Base-by-base conservation (phyloP, 2,329 filamentous ascomycete species). In the Hypoxylon sp. region DNA sequence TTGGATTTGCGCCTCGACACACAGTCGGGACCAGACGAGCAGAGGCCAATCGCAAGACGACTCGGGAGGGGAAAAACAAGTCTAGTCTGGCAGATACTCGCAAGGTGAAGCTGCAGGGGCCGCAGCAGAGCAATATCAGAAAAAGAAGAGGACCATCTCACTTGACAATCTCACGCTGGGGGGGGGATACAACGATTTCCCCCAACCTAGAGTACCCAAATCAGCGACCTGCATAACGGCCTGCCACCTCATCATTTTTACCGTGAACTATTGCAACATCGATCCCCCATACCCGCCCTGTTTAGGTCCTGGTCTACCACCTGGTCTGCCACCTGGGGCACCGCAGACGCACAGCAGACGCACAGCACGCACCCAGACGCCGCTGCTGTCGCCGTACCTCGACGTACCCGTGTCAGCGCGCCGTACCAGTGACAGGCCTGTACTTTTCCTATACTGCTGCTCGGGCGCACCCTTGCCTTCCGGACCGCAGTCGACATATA, bases 191-290 rank as follows among this genome's bases (percentile, higher is more conserved):
- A 52, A 48, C 50, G 60, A 62, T 59, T 58, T 62, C 67, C 65
- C 67, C 67, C 65, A 70, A 70, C 63, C 66, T 60, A 66, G 61
- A 62, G 70, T 73, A 68, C 74, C 77, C 74, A 67, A 76, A 79
- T 68, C 69, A 76, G 75, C 74, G 69, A 76, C 76, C 68, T 79
- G 78, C 78, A 79, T 78, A 73, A 70, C 50, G 68, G 68, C 69
- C 73, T 78, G 77, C 76, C 77, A 79, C 74, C 74, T 79, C 76
- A 78, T 72, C 73, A 74, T 73, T 74, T 68, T 63, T 72, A 70
- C 73, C 71, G 73, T 71, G 73, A 73, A 70, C 72, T 72, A 72
- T 73, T 74, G 70, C 74, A 73, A 73, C 73, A 74, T 69, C 70
- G 71, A 72, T 71, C 72, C 60, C 57, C 60, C 72, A 73, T 73